Evolutionary conservation across 1,284 basidiomycete species (phyloP).

Genomic region (Cryptococcus hybrid): DNA sequence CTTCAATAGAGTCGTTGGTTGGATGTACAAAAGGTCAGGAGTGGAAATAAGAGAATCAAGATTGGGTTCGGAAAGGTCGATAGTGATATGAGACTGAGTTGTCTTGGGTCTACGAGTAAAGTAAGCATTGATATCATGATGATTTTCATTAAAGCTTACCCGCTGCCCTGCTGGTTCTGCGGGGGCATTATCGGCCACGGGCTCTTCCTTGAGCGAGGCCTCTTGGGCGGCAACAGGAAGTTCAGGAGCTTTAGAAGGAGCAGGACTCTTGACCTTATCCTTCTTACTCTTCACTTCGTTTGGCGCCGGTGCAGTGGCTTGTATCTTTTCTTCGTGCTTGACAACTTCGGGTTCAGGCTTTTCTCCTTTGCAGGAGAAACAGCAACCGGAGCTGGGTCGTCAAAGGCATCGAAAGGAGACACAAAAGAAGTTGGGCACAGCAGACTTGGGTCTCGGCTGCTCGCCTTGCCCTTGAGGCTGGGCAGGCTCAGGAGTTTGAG

Average conservation of each 20-base stretch:
- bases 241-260: background rate
- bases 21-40: slow-evolving; percentile 21
- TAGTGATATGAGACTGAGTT: slow-evolving; percentile 19
- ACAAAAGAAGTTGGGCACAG: slow-evolving; percentile 36
- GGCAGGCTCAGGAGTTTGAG: slow-evolving; percentile 1
- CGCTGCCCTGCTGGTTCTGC: too few relatives aligned
- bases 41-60: slow-evolving; percentile 23
- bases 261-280: background rate
- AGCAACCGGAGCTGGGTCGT: slow-evolving; percentile 12
- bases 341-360: background rate
- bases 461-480: background rate
- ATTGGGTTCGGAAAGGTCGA: slow-evolving; percentile 36
- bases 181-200: too few relatives aligned
- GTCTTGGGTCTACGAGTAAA: slow-evolving; percentile 15
- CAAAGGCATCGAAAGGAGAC: slow-evolving; percentile 45
- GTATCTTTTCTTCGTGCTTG: too few relatives aligned
- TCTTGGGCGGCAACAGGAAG: background rate
- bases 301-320: too few relatives aligned
- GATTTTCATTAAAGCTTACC: too few relatives aligned
- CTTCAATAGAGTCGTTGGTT: slow-evolving; percentile 33
- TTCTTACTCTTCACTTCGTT: background rate
- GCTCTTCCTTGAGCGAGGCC: too few relatives aligned
- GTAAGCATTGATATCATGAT: background rate
- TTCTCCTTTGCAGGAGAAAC: background rate
- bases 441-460: background rate